Evolutionary conservation across 2,329 filamentous ascomycete genomes (phyloP), one percentile per base, ranked within the genome.

Genomic region (Rutstroemia sp.): DNA sequence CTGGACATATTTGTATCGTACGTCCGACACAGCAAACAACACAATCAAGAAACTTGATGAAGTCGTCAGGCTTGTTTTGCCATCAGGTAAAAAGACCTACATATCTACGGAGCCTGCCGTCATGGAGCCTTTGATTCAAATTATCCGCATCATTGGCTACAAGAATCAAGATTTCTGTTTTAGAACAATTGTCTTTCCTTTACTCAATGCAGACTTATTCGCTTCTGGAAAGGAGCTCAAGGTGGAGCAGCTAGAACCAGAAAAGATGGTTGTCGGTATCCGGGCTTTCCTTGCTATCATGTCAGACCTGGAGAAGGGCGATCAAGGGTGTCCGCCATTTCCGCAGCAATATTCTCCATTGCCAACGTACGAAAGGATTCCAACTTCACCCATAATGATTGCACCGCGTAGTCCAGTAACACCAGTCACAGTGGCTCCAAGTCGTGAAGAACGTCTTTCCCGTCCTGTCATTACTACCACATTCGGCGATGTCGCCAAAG

Each of bases 191-290:
- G 89, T 99, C n/a, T 97, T 96, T 65, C 94, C 92, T 3, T 75
- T 99, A 39, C 88, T 99, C 68, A 96, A 95, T 68, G 90, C 91
- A 1, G 92, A 96, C 52, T 76, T 91, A n/a, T 94, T 96, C 68
- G 78, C 81, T 27, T 82, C 84, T 17, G 78, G 77, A 2, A 64
- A 62, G 55, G 76, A 89, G 61, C 79, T 70, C 30, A 91, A 84
- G 67, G 59, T 96, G 27, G 94, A 97, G 67, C 89, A 95, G 67
- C 79, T 99, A 60, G 94, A 99, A 60, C 94, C 95, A 0, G 95
- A 99, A 68, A 87, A 89, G 65, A 95, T 96, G 74, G 92, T 97
- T n/a, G 88, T 99, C 64, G 94, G 92, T 2, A 99, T 99, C 60
- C 83, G 91, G 60, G 89, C 94, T 3, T 99, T 97, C 69, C 78